Conservation (phyloP, 2,329 filamentous ascomycete genomes). For the Colletotrichum filicis region DNA sequence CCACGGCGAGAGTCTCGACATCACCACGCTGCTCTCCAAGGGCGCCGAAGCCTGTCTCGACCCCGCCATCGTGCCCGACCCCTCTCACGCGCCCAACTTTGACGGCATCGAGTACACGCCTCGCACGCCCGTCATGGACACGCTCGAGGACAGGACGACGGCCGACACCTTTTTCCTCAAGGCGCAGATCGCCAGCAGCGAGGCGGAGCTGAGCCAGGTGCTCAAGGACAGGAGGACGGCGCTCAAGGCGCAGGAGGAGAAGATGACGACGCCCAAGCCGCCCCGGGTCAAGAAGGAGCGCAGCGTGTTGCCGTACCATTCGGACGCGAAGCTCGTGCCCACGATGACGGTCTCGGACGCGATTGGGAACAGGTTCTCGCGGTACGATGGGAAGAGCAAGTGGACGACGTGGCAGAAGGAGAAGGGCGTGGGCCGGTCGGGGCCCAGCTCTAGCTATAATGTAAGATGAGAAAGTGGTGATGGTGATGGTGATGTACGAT, state of each 20-base stretch:
- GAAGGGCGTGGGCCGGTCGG: constrained; percentile 29
- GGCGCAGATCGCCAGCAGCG: constrained; percentile 83
- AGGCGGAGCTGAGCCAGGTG: constrained; percentile 79
- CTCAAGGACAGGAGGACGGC: constrained; percentile 68
- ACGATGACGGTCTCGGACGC: constrained; percentile 50
- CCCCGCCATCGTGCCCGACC: constrained; percentile 67
- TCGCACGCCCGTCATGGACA: constrained; percentile 83
- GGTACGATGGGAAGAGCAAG: constrained; percentile 24
- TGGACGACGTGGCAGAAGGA: constrained; percentile 35
- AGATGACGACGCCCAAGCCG: constrained; percentile 32
- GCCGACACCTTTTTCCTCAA: constrained; percentile 74
- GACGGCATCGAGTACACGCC: constrained; percentile 75
- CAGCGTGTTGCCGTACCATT: constrained; percentile 49
- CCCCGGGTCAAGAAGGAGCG: constrained; percentile 23
- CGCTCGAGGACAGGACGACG: constrained; percentile 62
- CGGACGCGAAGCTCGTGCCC: constrained; percentile 47
- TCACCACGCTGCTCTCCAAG: constrained; percentile 79
- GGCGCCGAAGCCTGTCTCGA: constrained; percentile 77
- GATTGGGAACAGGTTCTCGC: constrained; percentile 38
- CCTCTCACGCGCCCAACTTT: constrained; percentile 62
- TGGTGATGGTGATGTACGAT: constrained; percentile 1
- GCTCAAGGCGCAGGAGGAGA: constrained; percentile 39
- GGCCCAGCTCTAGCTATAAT: constrained; percentile 35
- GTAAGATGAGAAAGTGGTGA: neutral
- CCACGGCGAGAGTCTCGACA: constrained; percentile 88